Evolutionary conservation across 2,329 filamentous ascomycete species (phyloP), one percentile per base, ranked within the genome.

Genomic region (Pseudofabraea citricarpa): DNA sequence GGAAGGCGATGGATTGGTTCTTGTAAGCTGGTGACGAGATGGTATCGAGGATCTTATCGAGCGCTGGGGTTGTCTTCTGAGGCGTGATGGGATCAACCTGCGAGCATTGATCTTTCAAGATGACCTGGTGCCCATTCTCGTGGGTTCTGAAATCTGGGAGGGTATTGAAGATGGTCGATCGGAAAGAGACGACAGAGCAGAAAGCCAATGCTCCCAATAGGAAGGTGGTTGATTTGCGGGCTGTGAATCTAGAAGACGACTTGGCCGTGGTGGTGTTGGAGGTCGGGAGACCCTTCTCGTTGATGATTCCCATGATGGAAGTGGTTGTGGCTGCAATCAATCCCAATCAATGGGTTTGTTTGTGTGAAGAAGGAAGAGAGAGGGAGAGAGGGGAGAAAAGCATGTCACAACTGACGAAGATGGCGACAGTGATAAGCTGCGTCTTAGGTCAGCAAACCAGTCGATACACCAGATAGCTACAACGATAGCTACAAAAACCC

Each of bases 1-100:
- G 71, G 2, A 75, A 68, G 32, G 64, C 51, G 27, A 77, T 66
- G 19, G 24, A 19, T 29, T 29, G 19, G 18, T 41, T 41, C 18
- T 32, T 20, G 39, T 31, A 41, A 15, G 26, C 26, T 29, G 24
- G 19, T 13, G 24, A 20, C 7, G 39, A 41, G 18, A 41, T 18
- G 9, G 19, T 22, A n/a, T 41, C 39, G 16, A 31, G 19, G 10
- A 32, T 32, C 27, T 41, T 31, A n/a, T 41, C 39, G 10, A 41
- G 29, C 18, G 26, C 26, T 32, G 35, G 19, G n/a, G 35, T 37
- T 10, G 35, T 37, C 19, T n/a, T 37, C 15, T 37, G 35, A 12
- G 35, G 35, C 5, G 23, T 15, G 19, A 37, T 20, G 15, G 35
- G 35, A 12, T 37, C 35, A n/a, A 37, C 35, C 21, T 37, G 35